Evolutionary conservation across 106 monocot genomes (phyloP).

Genomic region (Dendrobium catenatum): DNA sequence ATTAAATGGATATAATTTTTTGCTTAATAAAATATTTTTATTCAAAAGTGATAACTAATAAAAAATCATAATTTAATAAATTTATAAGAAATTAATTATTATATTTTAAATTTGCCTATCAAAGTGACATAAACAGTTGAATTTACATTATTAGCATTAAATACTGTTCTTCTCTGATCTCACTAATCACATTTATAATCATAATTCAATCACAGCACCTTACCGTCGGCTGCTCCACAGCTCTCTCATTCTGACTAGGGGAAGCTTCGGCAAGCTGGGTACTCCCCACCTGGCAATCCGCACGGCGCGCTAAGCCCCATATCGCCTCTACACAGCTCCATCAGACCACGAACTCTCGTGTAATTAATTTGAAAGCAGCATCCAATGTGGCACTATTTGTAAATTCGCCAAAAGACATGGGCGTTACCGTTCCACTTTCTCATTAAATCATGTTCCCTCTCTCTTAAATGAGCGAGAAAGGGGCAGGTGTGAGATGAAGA

Average conservation of each 20-base stretch:
- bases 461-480: not conserved
- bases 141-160: no score
- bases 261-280: not conserved
- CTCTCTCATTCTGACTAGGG: not conserved
- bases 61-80: no score
- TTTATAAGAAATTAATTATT: no score
- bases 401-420: not conserved
- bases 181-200: no score
- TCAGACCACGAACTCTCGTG: constrained; percentile 3
- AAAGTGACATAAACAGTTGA: no score
- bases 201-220: not conserved
- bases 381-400: constrained; percentile 4
- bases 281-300: not conserved
- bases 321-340: not conserved
- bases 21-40: no score
- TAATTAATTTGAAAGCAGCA: constrained; percentile 2
- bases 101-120: no score
- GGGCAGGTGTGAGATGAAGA: not conserved
- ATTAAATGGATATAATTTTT: no score
- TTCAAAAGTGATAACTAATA: no score
- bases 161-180: no score
- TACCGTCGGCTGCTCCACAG: no score
- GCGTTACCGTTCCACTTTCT: not conserved
- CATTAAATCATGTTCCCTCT: no score
- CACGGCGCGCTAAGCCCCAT: not conserved